phyloP scores from a whole-genome alignment of 371 early-diverging fungal genomes.

The Mucor saturninus region DNA sequence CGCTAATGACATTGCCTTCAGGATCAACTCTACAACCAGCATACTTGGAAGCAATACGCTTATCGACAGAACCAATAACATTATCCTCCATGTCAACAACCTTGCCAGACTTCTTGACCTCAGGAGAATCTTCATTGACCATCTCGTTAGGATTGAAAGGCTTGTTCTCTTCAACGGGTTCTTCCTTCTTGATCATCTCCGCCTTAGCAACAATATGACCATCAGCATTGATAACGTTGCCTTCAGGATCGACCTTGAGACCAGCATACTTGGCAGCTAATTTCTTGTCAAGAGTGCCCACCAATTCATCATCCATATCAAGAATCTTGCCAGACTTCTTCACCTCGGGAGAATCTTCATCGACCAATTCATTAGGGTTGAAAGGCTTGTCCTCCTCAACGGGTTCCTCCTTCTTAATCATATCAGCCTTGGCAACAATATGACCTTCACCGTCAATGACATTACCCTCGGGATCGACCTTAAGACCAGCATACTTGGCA shows the following conservation, averaged over 20 bases:
- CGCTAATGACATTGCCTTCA: slow-evolving; percentile 19
- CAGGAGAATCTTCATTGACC: slow-evolving; percentile 22
- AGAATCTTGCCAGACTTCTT: slow-evolving; percentile 27
- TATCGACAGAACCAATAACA: slow-evolving; percentile 21
- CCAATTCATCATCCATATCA: slow-evolving; percentile 26
- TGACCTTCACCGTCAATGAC: slow-evolving; percentile 27
- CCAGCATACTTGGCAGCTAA: slow-evolving; percentile 19
- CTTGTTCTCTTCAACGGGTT: slow-evolving; percentile 5
- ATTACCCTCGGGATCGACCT: slow-evolving; percentile 26
- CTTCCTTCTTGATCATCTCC: slow-evolving; percentile 19
- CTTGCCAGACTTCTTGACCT: slow-evolving; percentile 23
- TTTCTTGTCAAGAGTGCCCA: slow-evolving; percentile 16
- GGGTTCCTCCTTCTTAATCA: slow-evolving; percentile 12
- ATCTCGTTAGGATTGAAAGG: slow-evolving; percentile 21
- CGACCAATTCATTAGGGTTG: slow-evolving; percentile 7
- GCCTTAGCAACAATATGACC: slow-evolving; percentile 26
- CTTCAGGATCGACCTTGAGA: slow-evolving; percentile 23
- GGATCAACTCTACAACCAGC: slow-evolving; percentile 25
- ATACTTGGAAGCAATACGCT: slow-evolving; percentile 14
- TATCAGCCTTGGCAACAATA: slow-evolving; percentile 27
- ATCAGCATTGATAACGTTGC: slow-evolving; percentile 20
- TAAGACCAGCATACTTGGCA: slow-evolving; percentile 26
- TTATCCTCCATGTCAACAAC: slow-evolving; percentile 27
- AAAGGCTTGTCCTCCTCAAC: slow-evolving; percentile 13
- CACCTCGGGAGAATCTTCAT: slow-evolving; percentile 24